Conservation (phyloP, 768 basidiomycete genomes). For the Suillus spraguei region DNA sequence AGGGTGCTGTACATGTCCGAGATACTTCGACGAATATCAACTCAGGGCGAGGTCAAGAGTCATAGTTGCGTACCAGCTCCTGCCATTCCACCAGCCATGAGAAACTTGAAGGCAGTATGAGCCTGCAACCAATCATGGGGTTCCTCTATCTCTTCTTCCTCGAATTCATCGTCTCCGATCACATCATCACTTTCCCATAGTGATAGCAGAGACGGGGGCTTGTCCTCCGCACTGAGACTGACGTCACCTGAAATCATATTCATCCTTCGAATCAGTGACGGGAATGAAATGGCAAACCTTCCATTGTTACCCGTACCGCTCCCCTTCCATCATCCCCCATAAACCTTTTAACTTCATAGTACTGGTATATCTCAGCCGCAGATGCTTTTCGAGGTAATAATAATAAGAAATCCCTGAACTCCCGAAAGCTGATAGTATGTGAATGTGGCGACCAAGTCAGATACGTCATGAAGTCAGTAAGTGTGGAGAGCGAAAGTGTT, state of each 20-base stretch:
- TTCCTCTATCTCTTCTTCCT: slow-evolving; percentile 63
- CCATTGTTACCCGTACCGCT: slow-evolving; percentile 82
- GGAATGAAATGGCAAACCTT: slow-evolving; percentile 55
- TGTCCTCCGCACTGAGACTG: slow-evolving; percentile 76
- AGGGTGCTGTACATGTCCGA: slow-evolving; percentile 94
- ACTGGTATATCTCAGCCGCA: slow-evolving; percentile 82
- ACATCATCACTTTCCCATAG: slow-evolving; percentile 20
- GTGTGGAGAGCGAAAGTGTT: slow-evolving; percentile 62
- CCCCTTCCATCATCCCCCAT: slow-evolving; percentile 78
- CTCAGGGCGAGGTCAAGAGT: background rate
- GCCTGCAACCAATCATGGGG: slow-evolving; percentile 64
- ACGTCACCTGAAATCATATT: slow-evolving; percentile 63
- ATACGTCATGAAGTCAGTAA: slow-evolving; percentile 80
- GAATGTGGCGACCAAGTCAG: slow-evolving; percentile 74
- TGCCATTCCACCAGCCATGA: slow-evolving; percentile 92
- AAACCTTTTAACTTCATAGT: slow-evolving; percentile 70
- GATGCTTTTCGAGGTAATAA: slow-evolving; percentile 82
- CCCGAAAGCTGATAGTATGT: slow-evolving; percentile 72
- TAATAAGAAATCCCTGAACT: slow-evolving; percentile 90
- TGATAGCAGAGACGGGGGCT: slow-evolving; percentile 42
- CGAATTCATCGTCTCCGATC: slow-evolving; percentile 40
- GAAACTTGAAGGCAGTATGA: slow-evolving; percentile 80
- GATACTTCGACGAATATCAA: slow-evolving; percentile 64
- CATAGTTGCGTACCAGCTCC: slow-evolving; percentile 74
- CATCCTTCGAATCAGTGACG: slow-evolving; percentile 20